Base-by-base conservation (phyloP, 1,139 yeast species). In the Yamadazyma diddensiae region DNA sequence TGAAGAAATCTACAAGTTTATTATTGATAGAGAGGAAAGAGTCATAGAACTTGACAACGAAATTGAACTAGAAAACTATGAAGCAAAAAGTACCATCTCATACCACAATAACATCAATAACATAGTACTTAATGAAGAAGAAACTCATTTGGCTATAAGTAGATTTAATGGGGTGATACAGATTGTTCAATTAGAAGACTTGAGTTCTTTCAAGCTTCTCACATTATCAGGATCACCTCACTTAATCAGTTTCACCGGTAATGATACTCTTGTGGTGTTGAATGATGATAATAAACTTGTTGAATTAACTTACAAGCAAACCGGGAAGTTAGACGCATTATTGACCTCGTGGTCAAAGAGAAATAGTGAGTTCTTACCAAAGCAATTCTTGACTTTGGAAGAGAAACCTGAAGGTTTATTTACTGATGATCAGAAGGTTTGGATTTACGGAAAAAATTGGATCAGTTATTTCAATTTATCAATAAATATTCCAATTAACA, bases 381-480 rank as follows among this genome's bases (percentile, higher is more conserved):
- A 65, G 25, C 79, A 79, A 42, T 78, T 84, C 42, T 56, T 71
- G 20, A 58, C 68, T 6, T 64, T 77, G 37, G 77, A 73, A 19
- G 94, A 84, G 42, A 80, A 82, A 47, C 83, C 95, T 35, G 71
- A 77, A 42, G 96, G 95, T 6, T 58, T 84, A 17, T 86, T 84
- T 50, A 50, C 62, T 2, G 64, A 71, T 32, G 48, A 45, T 2
- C 15, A 27, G 3, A 59, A 53, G 36, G 64, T 83, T 17, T 90
- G 97, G 97, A 57, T 88, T 14, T 88, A 85, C 74, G 95, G 97
- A 3, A 71, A 85, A n/a, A 74, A 76, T 32, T 92, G 96, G 95
- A 53, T 90, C 14, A 75, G 83, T 6, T 84, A 73, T 52, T 73
- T 92, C 33, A 92, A 90, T 53, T 62, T 85, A 41, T 57, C 70